Percentiles rank a stretch among this genome's conserved stretches.
phyloP scores from a whole-genome alignment of 2,329 filamentous ascomycete species.

The Hymenoscyphus linearis region DNA sequence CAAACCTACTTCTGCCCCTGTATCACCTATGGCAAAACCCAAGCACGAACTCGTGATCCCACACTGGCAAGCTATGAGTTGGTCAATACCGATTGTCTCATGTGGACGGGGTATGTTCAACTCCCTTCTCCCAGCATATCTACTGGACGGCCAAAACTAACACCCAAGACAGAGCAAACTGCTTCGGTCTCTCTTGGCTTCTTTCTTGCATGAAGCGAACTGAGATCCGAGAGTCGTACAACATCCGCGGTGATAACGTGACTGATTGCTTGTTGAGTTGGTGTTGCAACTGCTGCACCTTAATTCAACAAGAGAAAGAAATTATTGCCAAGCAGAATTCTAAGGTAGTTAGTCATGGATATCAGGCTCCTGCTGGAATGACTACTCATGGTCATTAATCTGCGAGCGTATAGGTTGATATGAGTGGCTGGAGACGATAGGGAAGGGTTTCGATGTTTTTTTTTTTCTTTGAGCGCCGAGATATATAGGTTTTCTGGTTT shows the following conservation, averaged over 20 bases:
- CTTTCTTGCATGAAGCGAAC: slow-evolving; percentile 22
- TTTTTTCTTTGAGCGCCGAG: neutral
- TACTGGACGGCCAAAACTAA: neutral
- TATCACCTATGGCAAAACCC: slow-evolving; percentile 27
- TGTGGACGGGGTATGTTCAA: slow-evolving; percentile 18
- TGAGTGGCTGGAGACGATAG: neutral
- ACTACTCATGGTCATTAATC: neutral
- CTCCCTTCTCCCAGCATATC: neutral
- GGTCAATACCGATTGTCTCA: slow-evolving; percentile 23
- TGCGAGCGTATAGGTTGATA: neutral
- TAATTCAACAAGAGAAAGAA: slow-evolving; percentile 29
- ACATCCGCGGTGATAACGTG: slow-evolving; percentile 33
- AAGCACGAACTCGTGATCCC: slow-evolving; percentile 23
- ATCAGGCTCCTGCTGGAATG: slow-evolving; percentile 6
- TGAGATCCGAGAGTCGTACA: slow-evolving; percentile 20
- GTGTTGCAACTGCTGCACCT: slow-evolving; percentile 30
- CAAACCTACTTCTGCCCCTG: slow-evolving; percentile 26
- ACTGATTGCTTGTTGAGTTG: slow-evolving; percentile 34
- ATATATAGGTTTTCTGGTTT: neutral
- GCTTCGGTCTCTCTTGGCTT: slow-evolving; percentile 3
- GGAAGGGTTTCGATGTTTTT: neutral
- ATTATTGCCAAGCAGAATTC: slow-evolving; percentile 14
- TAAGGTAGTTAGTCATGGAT: slow-evolving; percentile 13
- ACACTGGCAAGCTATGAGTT: slow-evolving; percentile 21
- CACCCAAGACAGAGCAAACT: neutral